These are phyloP conservation scores for Globisporangium barbulae DNA, from an alignment of 352 stramenopile species.

Conservation along the genomic window DNA sequence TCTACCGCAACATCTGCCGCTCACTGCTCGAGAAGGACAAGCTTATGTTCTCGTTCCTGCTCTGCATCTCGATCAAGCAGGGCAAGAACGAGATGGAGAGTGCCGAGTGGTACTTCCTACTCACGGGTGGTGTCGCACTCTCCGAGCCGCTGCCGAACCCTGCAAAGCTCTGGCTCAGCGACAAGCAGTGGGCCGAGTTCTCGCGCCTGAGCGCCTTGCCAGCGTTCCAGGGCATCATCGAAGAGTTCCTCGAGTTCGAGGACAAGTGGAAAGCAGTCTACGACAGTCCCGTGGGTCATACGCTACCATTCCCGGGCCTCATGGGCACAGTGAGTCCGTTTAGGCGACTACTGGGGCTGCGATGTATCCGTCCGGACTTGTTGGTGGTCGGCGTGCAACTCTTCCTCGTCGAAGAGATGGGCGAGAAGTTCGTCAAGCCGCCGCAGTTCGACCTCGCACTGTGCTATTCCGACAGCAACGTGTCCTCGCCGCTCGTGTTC, in stretches of 20 bases:
- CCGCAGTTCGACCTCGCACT: conserved; percentile 87
- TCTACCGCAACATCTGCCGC: conserved; percentile 92
- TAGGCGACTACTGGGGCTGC: conserved; percentile 65
- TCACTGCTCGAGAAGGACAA: conserved; percentile 94
- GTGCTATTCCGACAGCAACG: conserved; percentile 86
- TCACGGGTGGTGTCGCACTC: conserved; percentile 91
- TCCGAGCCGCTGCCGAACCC: conserved; percentile 90
- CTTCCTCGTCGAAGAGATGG: conserved; percentile 89
- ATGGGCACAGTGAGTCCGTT: conserved; percentile 71
- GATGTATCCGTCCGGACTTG: conserved; percentile 84
- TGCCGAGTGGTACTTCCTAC: conserved; percentile 92
- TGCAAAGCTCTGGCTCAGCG: conserved; percentile 85
- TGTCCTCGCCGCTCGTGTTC: conserved; percentile 89
- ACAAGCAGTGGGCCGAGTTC: conserved; percentile 93
- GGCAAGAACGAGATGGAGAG: conserved; percentile 74
- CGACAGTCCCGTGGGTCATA: conserved; percentile 78
- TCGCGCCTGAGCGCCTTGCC: conserved; percentile 80
- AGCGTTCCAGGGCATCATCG: conserved; percentile 73
- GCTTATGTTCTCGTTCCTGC: conserved; percentile 91
- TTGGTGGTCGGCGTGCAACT: conserved; percentile 88
- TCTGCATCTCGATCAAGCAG: conserved; percentile 87
- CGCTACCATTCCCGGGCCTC: conserved; percentile 66
- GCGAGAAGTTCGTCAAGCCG: conserved; percentile 90
- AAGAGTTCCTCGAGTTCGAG: conserved; percentile 77
- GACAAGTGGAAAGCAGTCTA: conserved; percentile 89